phyloP scores from a whole-genome alignment of 768 basidiomycete species.

The Candolleomyces eurysporus region DNA sequence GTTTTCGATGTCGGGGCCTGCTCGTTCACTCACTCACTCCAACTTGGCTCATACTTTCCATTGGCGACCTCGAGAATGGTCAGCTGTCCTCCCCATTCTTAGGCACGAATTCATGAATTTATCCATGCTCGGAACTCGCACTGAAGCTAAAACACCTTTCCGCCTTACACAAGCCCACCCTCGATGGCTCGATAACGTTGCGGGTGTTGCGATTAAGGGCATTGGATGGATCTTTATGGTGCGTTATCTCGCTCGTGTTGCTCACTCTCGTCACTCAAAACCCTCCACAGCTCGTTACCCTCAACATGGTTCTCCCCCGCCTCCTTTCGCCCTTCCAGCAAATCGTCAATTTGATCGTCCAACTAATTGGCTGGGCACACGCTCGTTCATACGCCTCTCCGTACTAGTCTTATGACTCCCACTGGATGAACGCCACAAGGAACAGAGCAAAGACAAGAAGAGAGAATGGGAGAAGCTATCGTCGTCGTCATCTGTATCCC shows the following conservation, averaged over 20 bases:
- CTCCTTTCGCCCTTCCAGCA: constrained; percentile 27
- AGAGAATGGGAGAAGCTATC: constrained; percentile 70
- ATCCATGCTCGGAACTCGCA: too few species aligned
- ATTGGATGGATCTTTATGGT: constrained; percentile 43
- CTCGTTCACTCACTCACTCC: constrained; percentile 1
- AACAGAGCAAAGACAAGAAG: constrained; percentile 40
- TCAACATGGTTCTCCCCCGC: constrained; percentile 66
- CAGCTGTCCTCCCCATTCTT: too few species aligned
- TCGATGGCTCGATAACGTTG: too few species aligned
- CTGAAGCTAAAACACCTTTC: too few species aligned
- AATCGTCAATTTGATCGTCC: constrained; percentile 50
- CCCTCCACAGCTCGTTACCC: constrained; percentile 44
- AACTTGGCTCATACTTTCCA: constrained; percentile 70
- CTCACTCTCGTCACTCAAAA: constrained; percentile 1
- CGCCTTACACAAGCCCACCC: too few species aligned
- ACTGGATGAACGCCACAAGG: constrained; percentile 45
- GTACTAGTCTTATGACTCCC: constrained; percentile 64
- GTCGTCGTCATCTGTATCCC: constrained; percentile 14
- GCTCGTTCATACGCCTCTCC: constrained; percentile 46
- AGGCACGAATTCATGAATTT: too few species aligned
- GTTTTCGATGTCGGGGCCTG: too few species aligned
- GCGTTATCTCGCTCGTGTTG: constrained; percentile 9
- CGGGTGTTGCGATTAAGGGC: too few species aligned
- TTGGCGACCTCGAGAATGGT: constrained; percentile 17
- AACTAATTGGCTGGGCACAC: constrained; percentile 62